Conservation (phyloP, 352 stramenopile species). For the Phytophthora syringae region DNA sequence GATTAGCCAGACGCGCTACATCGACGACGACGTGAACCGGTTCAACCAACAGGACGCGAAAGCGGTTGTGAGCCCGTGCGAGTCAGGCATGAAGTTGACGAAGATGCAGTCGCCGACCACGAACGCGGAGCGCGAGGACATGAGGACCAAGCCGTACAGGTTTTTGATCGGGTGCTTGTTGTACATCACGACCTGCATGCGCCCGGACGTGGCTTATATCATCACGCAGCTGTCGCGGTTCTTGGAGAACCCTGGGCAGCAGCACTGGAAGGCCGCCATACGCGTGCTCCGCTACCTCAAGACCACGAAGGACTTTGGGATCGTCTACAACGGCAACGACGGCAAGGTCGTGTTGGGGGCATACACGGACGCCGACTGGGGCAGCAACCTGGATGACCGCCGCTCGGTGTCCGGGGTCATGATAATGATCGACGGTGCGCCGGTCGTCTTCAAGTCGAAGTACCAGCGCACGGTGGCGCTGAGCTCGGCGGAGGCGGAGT, state of each 20-base stretch:
- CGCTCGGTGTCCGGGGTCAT: conserved; percentile 17
- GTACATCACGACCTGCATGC: conserved; percentile 24
- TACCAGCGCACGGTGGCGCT: conserved; percentile 17
- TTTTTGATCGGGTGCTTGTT: conserved; percentile 16
- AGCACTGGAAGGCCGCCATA: conserved; percentile 10
- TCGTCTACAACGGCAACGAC: conserved; percentile 1
- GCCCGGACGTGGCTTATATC: too few species aligned
- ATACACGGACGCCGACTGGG: conserved; percentile 20
- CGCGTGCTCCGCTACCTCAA: conserved; percentile 7
- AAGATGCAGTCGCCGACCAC: conserved; percentile 7
- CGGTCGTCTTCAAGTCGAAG: conserved; percentile 16
- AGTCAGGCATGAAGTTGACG: conserved; percentile 2
- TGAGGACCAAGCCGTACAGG: conserved; percentile 11
- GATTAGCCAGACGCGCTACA: conserved; percentile 25
- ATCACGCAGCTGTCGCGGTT: too few species aligned
- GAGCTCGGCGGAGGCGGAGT: conserved; percentile 17
- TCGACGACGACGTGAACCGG: conserved; percentile 10
- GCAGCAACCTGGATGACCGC: conserved; percentile 17
- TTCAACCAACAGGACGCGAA: conserved; percentile 22
- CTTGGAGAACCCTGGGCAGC: too few species aligned
- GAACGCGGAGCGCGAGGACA: not conserved
- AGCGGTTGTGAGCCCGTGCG: conserved; percentile 9
- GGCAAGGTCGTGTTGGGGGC: not conserved
- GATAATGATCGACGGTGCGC: conserved; percentile 14
- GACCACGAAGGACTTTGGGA: not conserved